Base-by-base conservation (phyloP, 805 yeast genomes). In the Metschnikowia continentalis region DNA sequence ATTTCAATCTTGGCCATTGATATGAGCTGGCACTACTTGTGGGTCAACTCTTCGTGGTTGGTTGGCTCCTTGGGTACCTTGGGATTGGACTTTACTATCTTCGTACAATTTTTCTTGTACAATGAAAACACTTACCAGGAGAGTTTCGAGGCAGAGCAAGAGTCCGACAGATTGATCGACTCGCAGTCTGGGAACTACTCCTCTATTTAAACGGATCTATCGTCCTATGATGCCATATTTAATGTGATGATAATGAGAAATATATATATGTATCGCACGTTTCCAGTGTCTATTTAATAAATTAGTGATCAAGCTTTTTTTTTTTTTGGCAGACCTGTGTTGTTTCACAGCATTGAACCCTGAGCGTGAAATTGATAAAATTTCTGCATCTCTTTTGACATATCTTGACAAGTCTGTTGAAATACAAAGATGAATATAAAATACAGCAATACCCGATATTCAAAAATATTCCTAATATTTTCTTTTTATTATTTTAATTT, bases 51-150 rank as follows among this genome's bases (percentile, higher is more conserved):
- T 1, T 84, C 96, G 22, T 92, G 99, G 99, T 74, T 92, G 50
- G 82, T 90, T 5, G 99, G 99, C 1, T 84, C 95, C 30, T 75
- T 86, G 42, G 98, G 98, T 15, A 91, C 99, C 3, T 75, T 92
- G 56, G 71, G 78, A 3, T 76, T 91, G 70, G 99, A 92, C 68
- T 84, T 89, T 56, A 76, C 86, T 40, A 92, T 91, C 20, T 90
- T 92, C 60, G 66, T 81, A 38, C 98, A 91, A 70, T 91, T 91
- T 69, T 90, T 90, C 77, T 59, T 83, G 32, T 92, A 91, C 69
- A 82, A 77, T 54, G 78, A 74, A 46, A 47, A 42, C 51, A 60
- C 57, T 36, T 55, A 54, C 32, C 55, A 51, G 20, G 46, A 51
- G 13, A 35, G 20, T 7, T 19, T 30, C 17, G 38, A 38, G 30